These are phyloP conservation scores for Mallotus japonicus DNA, from an alignment of 441 rosid species.

Conservation along the genomic window DNA sequence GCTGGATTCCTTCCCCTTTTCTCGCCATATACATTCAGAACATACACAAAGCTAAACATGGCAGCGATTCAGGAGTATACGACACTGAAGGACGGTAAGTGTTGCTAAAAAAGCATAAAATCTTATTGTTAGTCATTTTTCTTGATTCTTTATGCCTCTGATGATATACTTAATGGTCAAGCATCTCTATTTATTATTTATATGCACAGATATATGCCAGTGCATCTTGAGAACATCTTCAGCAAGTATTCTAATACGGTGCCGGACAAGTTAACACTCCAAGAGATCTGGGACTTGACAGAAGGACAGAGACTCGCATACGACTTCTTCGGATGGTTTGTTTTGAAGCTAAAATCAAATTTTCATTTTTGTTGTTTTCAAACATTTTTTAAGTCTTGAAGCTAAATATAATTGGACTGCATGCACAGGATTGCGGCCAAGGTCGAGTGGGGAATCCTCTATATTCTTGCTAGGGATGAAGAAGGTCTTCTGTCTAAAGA, in stretches of 20 bases:
- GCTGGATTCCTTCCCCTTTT: slow-evolving; percentile 79
- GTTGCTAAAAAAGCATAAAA: too few relatives aligned
- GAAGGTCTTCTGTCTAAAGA: slow-evolving; percentile 69
- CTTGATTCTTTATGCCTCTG: too few relatives aligned
- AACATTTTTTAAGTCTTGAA: background rate
- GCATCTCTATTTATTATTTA: background rate
- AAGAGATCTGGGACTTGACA: slow-evolving; percentile 56
- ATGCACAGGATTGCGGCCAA: slow-evolving; percentile 45
- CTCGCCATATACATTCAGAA: slow-evolving; percentile 66
- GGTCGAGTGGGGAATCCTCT: slow-evolving; percentile 58
- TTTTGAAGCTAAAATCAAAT: background rate
- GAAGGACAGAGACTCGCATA: slow-evolving; percentile 40
- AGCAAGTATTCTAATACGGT: slow-evolving; percentile 50
- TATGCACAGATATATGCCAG: slow-evolving; percentile 43
- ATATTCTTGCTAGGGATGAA: slow-evolving; percentile 61
- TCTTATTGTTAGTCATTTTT: too few relatives aligned
- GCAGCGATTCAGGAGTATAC: slow-evolving; percentile 64
- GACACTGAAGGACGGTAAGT: slow-evolving; percentile 78
- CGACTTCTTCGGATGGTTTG: slow-evolving; percentile 52
- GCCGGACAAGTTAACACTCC: slow-evolving; percentile 40
- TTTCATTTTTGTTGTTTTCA: background rate
- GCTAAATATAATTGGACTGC: background rate
- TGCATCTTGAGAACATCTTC: slow-evolving; percentile 45
- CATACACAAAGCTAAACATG: slow-evolving; percentile 78
- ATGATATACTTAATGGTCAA: too few relatives aligned